Evolutionary conservation across 2,329 filamentous ascomycete genomes (phyloP).

Genomic region (Phaeophleospora eucalypticola): DNA sequence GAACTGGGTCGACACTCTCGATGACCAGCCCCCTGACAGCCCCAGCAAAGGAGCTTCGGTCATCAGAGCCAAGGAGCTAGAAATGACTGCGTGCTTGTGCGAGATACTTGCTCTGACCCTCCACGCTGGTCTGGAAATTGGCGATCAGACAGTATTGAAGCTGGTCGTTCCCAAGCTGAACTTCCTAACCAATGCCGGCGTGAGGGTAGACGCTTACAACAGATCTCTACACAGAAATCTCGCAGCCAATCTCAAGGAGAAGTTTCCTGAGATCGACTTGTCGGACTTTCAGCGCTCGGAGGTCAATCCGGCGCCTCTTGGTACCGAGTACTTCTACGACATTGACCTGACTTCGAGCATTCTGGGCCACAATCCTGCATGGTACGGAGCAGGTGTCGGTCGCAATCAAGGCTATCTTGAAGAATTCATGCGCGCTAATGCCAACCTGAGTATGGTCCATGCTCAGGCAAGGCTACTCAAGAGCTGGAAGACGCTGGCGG

Average conservation of each 20-base stretch:
- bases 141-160: conserved; percentile 63
- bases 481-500: conserved; percentile 82
- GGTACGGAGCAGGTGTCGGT: conserved; percentile 57
- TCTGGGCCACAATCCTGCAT: conserved; percentile 71
- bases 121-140: conserved; percentile 76
- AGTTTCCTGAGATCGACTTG: conserved; percentile 70
- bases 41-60: conserved; percentile 24
- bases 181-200: conserved; percentile 75
- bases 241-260: conserved; percentile 74
- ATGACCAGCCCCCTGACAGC: conserved; percentile 41
- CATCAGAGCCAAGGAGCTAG: conserved; percentile 39
- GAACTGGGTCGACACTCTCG: conserved; percentile 61
- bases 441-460: conserved; percentile 87
- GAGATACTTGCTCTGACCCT: conserved; percentile 89
- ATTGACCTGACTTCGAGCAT: conserved; percentile 69
- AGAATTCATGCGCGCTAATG: conserved; percentile 82
- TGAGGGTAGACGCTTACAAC: conserved; percentile 79
- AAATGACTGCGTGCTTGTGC: conserved; percentile 73
- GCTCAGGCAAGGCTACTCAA: conserved; percentile 82
- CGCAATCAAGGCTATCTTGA: conserved; percentile 65
- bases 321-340: conserved; percentile 79
- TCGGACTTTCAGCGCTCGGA: conserved; percentile 74
- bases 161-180: conserved; percentile 69
- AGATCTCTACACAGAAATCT: conserved; percentile 81
- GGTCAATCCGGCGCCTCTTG: conserved; percentile 50